phyloP scores from a whole-genome alignment of 305 asterid genomes.

The Plantago coronopus region DNA sequence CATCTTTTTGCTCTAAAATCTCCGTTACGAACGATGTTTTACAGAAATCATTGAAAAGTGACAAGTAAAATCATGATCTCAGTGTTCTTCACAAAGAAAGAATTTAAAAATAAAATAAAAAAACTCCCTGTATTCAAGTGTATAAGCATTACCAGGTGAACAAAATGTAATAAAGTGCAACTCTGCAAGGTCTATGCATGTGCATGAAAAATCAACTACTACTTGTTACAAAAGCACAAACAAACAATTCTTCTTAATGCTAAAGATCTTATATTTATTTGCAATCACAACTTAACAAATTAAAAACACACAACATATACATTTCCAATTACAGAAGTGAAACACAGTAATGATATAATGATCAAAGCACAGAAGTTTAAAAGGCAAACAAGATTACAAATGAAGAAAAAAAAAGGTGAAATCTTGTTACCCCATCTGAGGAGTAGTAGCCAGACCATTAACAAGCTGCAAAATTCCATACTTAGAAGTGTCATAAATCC shows the following conservation, averaged over 20 bases:
- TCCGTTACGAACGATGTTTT: too few relatives aligned
- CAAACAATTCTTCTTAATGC: too few relatives aligned
- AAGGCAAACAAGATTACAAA: background rate
- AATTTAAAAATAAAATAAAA: too few relatives aligned
- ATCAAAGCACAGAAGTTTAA: background rate
- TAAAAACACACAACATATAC: constrained; percentile 11
- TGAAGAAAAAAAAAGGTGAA: constrained; percentile 13
- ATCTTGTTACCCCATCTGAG: constrained; percentile 84
- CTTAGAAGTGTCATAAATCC: constrained; percentile 70
- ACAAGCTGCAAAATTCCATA: constrained; percentile 72
- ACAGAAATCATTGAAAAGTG: too few relatives aligned
- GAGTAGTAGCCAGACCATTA: constrained; percentile 84
- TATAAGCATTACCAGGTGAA: background rate
- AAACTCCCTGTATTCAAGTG: background rate
- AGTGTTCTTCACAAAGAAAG: too few relatives aligned
- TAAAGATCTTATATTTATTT: too few relatives aligned
- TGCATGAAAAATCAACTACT: too few relatives aligned
- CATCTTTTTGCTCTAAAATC: background rate
- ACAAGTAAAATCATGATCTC: too few relatives aligned
- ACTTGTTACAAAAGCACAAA: too few relatives aligned
- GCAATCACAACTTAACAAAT: background rate
- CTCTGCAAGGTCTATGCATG: too few relatives aligned
- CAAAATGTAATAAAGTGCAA: too few relatives aligned
- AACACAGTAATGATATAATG: background rate
- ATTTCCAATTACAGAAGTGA: constrained; percentile 4